Base-by-base conservation (phyloP, 805 yeast species). In the Zygoascus ofunaensis region DNA sequence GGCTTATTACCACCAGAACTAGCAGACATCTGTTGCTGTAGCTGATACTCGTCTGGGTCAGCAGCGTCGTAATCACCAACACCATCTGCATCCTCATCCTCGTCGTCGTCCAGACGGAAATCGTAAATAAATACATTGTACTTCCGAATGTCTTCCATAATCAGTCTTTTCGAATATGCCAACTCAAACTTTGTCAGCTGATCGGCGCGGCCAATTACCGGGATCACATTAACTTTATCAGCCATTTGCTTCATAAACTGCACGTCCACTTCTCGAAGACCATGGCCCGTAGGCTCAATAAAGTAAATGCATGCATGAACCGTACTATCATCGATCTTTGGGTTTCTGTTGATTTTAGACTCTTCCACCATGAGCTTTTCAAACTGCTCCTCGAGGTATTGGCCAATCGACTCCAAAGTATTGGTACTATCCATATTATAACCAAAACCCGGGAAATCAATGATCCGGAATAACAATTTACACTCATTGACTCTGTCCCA, bases 191-290 rank as follows among this genome's bases (percentile, higher is more conserved):
- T 71, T 0, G 94, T 85, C 53, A 86, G 69, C 1, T 86, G 71
- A 60, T 89, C 97, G 2, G 94, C 79, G 56, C 84, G 82, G 32
- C 84, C 76, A 46, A 89, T 75, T 21, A 87, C 79, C 1, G 97
- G 95, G 37, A 89, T 76, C 21, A 90, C 72, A 64, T 89, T 89
- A 18, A 84, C 94, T 51, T 79, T 76, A 20, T 75, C 70, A 14
- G 89, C 75, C 42, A 89, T 69, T 39, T 72, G 69, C 53, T 70
- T 76, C 81, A 89, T 83, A 43, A 84, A 70, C 50, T 72, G 74
- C 44, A 87, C 71, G 60, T 87, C 96, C 43, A 81, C 65, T 57
- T 83, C 87, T 45, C 83, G 75, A 36, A 68, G 62, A 3, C 73
- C 74, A 54, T 71, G 73, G 37, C 74, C 71, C 7, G 74, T 73